Percentiles rank a stretch among this genome's conserved stretches.
Evolutionary conservation across 2,329 filamentous ascomycete genomes (phyloP).

Genomic region (Cladobotryum protrusum): DNA sequence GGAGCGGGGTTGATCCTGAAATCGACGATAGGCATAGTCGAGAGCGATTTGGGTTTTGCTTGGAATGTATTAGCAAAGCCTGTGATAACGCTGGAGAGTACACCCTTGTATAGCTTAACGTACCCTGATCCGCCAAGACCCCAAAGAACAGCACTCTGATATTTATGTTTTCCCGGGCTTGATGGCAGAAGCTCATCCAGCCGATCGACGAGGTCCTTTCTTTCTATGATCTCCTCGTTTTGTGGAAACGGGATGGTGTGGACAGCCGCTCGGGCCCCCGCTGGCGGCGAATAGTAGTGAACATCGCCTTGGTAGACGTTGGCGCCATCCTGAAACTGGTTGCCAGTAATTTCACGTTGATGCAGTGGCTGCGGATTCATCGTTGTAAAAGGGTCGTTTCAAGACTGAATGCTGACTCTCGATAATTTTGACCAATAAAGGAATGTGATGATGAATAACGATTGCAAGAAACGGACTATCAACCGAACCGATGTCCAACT

Average conservation of each 20-base stretch:
- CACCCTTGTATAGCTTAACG: not conserved
- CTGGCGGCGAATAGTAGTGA: constrained; percentile 1
- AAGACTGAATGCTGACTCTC: too few species aligned
- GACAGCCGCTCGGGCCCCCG: not conserved
- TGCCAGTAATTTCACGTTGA: not conserved
- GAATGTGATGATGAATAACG: too few species aligned
- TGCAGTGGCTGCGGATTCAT: too few species aligned
- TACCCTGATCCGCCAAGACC: constrained; percentile 7
- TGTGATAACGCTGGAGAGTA: not conserved
- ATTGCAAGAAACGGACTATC: too few species aligned
- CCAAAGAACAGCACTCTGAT: not conserved
- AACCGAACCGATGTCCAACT: too few species aligned
- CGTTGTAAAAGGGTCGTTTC: too few species aligned
- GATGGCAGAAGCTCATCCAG: constrained; percentile 6
- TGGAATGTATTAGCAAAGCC: not conserved
- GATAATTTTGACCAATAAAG: too few species aligned
- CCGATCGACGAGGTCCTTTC: constrained; percentile 2
- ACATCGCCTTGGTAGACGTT: constrained; percentile 5
- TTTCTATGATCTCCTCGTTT: constrained; percentile 13
- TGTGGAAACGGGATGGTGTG: constrained; percentile 12
- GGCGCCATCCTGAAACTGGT: not conserved
- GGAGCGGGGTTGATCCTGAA: constrained; percentile 18
- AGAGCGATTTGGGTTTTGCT: constrained; percentile 35
- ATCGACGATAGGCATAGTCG: constrained; percentile 26
- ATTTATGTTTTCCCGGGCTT: not conserved